A percentile compares a stretch with the other conserved stretches of the same genome.
These are phyloP conservation scores for Phytopythium oedochilum DNA, from an alignment of 352 stramenopile species.

Conservation along the genomic window DNA sequence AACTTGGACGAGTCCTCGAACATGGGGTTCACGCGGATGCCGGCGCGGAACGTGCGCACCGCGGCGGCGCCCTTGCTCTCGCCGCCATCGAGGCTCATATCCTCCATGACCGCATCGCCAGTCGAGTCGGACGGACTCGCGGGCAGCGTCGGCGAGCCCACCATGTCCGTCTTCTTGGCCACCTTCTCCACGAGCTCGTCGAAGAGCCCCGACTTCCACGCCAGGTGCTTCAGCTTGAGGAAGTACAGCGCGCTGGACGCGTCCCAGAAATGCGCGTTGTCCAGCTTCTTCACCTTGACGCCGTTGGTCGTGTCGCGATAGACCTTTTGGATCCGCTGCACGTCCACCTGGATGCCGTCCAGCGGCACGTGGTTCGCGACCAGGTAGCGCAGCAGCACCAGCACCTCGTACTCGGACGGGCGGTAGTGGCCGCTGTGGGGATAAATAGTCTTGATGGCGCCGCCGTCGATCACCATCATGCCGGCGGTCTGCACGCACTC, in stretches of 20 bases:
- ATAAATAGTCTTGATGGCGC: conserved; percentile 92
- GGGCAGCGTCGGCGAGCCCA: background rate
- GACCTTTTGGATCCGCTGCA: conserved; percentile 96
- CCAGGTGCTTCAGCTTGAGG: conserved; percentile 67
- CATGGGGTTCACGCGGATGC: conserved; percentile 12
- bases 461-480: conserved; percentile 93
- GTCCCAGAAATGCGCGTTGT: conserved; percentile 86
- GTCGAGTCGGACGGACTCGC: background rate
- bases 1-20: conserved; percentile 44
- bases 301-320: conserved; percentile 81
- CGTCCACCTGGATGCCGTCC: conserved; percentile 89
- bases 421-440: conserved; percentile 98
- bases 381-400: conserved; percentile 92
- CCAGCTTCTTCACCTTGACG: conserved; percentile 66
- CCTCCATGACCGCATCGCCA: conserved; percentile 14
- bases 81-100: background rate
- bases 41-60: background rate
- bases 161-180: conserved; percentile 38
- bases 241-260: conserved; percentile 71
- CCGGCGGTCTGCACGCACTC: conserved; percentile 95
- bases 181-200: conserved; percentile 75
- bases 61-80: background rate
- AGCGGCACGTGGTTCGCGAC: conserved; percentile 90
- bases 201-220: conserved; percentile 72
- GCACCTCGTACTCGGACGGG: conserved; percentile 93